Evolutionary conservation across 257 asterid genomes (phyloP), one percentile per base, ranked within the genome.

Genomic region (Phtheirospermum japonicum): DNA sequence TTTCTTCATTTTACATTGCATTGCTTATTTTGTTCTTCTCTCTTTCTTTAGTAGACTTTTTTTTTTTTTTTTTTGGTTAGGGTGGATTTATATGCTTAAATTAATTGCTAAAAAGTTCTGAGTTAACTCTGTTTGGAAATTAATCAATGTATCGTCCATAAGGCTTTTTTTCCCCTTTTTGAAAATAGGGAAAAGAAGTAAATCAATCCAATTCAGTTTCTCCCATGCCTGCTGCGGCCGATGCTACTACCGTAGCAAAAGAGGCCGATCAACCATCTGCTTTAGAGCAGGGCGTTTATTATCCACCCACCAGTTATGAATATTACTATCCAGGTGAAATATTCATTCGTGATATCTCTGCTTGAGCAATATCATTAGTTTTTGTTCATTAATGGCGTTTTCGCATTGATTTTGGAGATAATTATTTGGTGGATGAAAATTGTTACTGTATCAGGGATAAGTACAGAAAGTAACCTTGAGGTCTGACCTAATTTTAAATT

Each of bases 321-420:
- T 80, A 81, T 69, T 82, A 76, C 71, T 76, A 79, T 58, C 76
- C 87, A 73, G 95, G 95, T 83, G 61, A 67, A 79, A 55, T 61
- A 37, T 55, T 36, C 9, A 5, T 55, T 20, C 9, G 26, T 31
- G 3, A 23, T 23, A 23, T 23, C 28, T 23, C 28, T 23, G 28
- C 28, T 23, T 3, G 28, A 23, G 28, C 28, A 23, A 23, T 1
- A 23, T 23, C 28, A 23, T 23, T 23, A 23, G 28, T 23, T 23
- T 23, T 23, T 23, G 28, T 23, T 23, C 28, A 3, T 1, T n/a
- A n/a, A n/a, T n/a, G n/a, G n/a, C n/a, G n/a, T n/a, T n/a, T n/a
- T n/a, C n/a, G n/a, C n/a, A n/a, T n/a, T n/a, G n/a, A n/a, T n/a
- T n/a, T n/a, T n/a, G n/a, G n/a, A n/a, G n/a, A n/a, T n/a, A n/a